phyloP scores from a whole-genome alignment of 1,284 basidiomycete genomes.

The Ceratorhiza oryzae-sativae region DNA sequence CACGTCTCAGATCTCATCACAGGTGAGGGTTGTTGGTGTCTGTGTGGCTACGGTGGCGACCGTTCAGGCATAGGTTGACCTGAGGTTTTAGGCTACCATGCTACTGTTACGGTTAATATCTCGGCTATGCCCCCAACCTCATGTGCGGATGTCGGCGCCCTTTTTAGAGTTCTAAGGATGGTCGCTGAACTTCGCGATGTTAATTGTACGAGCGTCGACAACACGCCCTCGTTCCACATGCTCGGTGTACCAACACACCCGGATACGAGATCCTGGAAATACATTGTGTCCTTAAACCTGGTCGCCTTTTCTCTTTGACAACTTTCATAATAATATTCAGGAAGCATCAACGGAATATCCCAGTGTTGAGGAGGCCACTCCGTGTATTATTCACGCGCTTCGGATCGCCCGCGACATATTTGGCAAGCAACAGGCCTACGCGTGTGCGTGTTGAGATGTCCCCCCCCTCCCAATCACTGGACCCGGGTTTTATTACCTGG shows the following conservation, averaged over 20 bases:
- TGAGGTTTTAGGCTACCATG: background rate
- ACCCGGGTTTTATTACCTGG: constrained; percentile 1
- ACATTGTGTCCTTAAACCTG: constrained; percentile 28
- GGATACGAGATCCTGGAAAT: constrained; percentile 27
- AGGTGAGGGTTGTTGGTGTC: constrained; percentile 26
- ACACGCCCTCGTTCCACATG: constrained; percentile 23
- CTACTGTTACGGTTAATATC: background rate
- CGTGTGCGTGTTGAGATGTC: constrained; percentile 21
- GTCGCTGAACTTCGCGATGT: constrained; percentile 23
- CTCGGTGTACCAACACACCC: constrained; percentile 14
- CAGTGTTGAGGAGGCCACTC: background rate
- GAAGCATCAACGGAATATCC: constrained; percentile 26
- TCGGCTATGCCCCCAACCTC: background rate
- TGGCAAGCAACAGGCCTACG: constrained; percentile 7
- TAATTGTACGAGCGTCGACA: constrained; percentile 37
- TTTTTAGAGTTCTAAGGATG: constrained; percentile 23
- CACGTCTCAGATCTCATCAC: constrained; percentile 28
- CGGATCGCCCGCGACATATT: constrained; percentile 8
- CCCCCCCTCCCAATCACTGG: background rate
- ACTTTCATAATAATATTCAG: constrained; percentile 13
- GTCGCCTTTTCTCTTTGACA: constrained; percentile 21
- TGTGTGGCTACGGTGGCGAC: background rate
- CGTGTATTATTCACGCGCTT: constrained; percentile 9
- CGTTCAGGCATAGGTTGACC: background rate
- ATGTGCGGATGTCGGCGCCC: background rate